phyloP scores from a whole-genome alignment of 2,329 filamentous ascomycete species.

The Metarhizium brunneum region DNA sequence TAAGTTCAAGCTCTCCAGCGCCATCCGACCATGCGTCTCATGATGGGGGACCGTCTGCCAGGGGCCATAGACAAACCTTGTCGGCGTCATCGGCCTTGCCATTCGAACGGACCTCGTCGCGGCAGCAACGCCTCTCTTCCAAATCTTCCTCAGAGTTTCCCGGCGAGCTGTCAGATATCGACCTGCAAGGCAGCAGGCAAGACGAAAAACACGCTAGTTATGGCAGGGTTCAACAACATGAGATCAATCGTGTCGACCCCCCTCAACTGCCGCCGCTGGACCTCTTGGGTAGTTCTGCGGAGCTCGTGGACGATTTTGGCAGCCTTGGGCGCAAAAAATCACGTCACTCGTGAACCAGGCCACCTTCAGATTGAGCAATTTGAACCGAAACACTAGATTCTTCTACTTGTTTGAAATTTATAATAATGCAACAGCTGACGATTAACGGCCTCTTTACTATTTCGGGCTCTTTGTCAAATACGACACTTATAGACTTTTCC shows the following conservation, averaged over 20 bases:
- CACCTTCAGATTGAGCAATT: background rate
- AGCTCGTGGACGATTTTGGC: conserved; percentile 38
- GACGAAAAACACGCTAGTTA: conserved; percentile 44
- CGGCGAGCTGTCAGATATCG: conserved; percentile 34
- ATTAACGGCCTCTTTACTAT: conserved; percentile 1
- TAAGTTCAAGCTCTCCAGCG: conserved; percentile 8
- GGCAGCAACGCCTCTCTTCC: conserved; percentile 37
- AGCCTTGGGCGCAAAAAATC: background rate
- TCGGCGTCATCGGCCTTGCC: conserved; percentile 31
- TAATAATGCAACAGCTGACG: conserved; percentile 5
- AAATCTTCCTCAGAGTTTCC: conserved; percentile 40
- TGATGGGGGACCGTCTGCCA: conserved; percentile 2
- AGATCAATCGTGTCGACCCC: conserved; percentile 41
- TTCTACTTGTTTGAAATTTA: background rate
- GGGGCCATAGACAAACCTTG: conserved; percentile 2
- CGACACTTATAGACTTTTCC: conserved; percentile 1
- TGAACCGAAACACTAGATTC: background rate
- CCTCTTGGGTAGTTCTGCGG: conserved; percentile 44
- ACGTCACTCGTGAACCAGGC: background rate
- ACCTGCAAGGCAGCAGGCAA: conserved; percentile 22
- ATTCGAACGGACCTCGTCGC: conserved; percentile 47
- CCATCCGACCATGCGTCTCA: conserved; percentile 9
- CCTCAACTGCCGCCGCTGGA: conserved; percentile 33
- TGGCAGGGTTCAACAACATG: conserved; percentile 49
- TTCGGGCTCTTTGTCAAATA: background rate